Evolutionary conservation across 352 stramenopile genomes (phyloP).

Genomic region (Phytopythium helicoides): DNA sequence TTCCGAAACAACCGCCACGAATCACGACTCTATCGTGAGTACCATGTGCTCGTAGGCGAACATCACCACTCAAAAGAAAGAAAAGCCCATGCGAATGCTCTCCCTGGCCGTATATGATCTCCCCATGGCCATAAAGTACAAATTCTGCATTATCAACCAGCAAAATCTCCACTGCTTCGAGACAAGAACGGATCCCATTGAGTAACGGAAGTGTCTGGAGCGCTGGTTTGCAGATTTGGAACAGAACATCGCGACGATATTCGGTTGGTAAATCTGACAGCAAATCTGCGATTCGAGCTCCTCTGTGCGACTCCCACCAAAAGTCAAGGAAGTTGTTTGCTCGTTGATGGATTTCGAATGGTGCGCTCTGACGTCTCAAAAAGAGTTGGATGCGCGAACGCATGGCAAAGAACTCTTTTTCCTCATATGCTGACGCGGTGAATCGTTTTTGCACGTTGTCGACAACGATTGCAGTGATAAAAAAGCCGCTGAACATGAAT

Average conservation of each 20-base stretch:
- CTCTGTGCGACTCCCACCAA: conserved; percentile 58
- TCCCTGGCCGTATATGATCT: conserved; percentile 40
- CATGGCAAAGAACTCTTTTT: conserved; percentile 54
- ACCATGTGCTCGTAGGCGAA: conserved; percentile 11
- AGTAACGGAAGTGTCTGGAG: conserved; percentile 39
- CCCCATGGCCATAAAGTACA: conserved; percentile 46
- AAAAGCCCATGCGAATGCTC: conserved; percentile 46
- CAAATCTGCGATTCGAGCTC: conserved; percentile 31
- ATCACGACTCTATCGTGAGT: conserved; percentile 21
- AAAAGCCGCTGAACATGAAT: conserved; percentile 47
- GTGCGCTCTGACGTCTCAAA: conserved; percentile 41
- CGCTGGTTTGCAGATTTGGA: conserved; percentile 37
- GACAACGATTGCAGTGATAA: conserved; percentile 50
- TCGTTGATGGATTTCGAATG: conserved; percentile 39
- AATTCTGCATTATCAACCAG: conserved; percentile 34
- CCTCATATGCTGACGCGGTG: conserved; percentile 43
- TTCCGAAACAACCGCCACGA: conserved; percentile 41
- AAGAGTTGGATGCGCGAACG: conserved; percentile 54
- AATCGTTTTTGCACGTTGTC: conserved; percentile 58
- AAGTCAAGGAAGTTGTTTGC: conserved; percentile 61
- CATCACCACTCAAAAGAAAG: conserved; percentile 42
- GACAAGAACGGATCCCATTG: conserved; percentile 19
- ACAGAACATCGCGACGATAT: conserved; percentile 37
- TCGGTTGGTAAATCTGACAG: conserved; percentile 33
- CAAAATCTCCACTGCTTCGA: conserved; percentile 23